Percentiles rank a stretch among this genome's conserved stretches.
phyloP scores from a whole-genome alignment of 1,284 basidiomycete species.

The Erythrobasidium hasegawianum region DNA sequence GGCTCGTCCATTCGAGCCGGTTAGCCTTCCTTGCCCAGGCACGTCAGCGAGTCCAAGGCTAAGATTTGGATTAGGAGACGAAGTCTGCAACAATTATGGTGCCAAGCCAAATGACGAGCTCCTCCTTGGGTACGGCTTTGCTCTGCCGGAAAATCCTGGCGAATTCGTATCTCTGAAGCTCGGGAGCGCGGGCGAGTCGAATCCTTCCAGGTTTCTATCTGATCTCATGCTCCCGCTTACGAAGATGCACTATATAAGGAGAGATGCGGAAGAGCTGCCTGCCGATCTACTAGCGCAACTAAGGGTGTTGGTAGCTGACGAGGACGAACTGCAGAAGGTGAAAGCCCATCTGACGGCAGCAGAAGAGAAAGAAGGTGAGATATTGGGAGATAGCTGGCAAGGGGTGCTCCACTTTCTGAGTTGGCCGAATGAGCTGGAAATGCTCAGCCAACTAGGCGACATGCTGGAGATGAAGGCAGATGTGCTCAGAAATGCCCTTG shows the following conservation, averaged over 20 bases:
- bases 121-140: slow-evolving; percentile 82
- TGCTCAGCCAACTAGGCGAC: slow-evolving; percentile 50
- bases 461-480: slow-evolving; percentile 42
- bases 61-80: slow-evolving; percentile 50
- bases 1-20: slow-evolving; percentile 37
- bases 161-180: slow-evolving; percentile 76
- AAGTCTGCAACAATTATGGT: slow-evolving; percentile 84
- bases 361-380: slow-evolving; percentile 53
- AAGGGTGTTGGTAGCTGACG: slow-evolving; percentile 42
- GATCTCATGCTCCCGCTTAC: slow-evolving; percentile 13
- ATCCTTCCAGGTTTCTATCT: slow-evolving; percentile 27
- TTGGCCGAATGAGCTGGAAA: slow-evolving; percentile 43
- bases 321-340: slow-evolving; percentile 59
- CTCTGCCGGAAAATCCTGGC: slow-evolving; percentile 68
- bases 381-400: slow-evolving; percentile 61
- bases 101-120: slow-evolving; percentile 80
- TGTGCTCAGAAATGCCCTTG: slow-evolving; percentile 4
- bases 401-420: slow-evolving; percentile 52
- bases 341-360: slow-evolving; percentile 51
- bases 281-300: slow-evolving; percentile 40
- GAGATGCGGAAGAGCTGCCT: slow-evolving; percentile 21
- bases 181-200: slow-evolving; percentile 47
- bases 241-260: slow-evolving; percentile 20
- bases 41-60: slow-evolving; percentile 20
- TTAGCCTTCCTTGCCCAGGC: slow-evolving; percentile 34